Base-by-base conservation (phyloP, 2,329 filamentous ascomycete species). In the Furcasterigmium sp. region DNA sequence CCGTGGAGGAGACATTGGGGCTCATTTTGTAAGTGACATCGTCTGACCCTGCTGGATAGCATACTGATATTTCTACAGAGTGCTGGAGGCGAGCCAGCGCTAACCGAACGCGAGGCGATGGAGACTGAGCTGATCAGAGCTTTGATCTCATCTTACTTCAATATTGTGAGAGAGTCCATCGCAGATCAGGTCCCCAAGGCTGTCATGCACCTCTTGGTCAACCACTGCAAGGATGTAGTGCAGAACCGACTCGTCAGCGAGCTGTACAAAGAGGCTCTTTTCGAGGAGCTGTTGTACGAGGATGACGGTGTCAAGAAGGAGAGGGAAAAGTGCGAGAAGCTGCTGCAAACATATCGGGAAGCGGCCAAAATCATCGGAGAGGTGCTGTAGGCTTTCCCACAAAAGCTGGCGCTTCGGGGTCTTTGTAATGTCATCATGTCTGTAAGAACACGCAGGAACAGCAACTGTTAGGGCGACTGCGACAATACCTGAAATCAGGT, bases 141-240 rank as follows among this genome's bases (percentile, higher is more conserved):
- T 37, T 80, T 98, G 44, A 98, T 98, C 63, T 95, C 88, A 25
- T 96, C 91, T 2, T 98, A 98, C 73, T 98, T 98, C 75, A 95
- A 95, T 64, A 98, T 98, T 58, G 93, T 98, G 37, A 87, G 93
- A 50, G 93, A 98, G 68, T 91, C 89, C n/a, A 95, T 96, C 56
- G 91, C 91, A 36, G 93, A 98, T 62, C 91, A 97, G 68, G 93
- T 98, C 10, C 93, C 93, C 53, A 98, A 98, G 70, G 93, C 93
- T 5, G 86, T 98, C 54, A 98, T 98, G 93, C 93, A 98, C 63
- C 80, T 98, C 37, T 79, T 98, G 26, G 93, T 98, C 60, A 98
- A 98, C 67, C 88, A 96, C 72, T 95, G 88, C 69, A 96, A 97
- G 65, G 93, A 98, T 53, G 91, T 91, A 11, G 91, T 98, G 25